Conservation (phyloP, 352 stramenopile genomes). For the Phytophthora cajani region DNA sequence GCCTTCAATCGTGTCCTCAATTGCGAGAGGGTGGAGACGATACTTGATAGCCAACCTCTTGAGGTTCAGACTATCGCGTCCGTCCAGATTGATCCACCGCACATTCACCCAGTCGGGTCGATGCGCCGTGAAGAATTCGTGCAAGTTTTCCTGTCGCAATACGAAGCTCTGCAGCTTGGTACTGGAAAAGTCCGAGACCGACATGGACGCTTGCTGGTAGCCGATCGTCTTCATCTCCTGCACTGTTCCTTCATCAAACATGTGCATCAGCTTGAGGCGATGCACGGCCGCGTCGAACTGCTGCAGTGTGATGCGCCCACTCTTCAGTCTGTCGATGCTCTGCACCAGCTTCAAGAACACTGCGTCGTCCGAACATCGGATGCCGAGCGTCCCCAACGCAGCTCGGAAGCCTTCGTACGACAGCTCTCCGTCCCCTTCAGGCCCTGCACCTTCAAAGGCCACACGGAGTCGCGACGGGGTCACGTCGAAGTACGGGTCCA, state of each 20-base stretch:
- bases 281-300: slow-evolving; percentile 87
- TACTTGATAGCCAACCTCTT: slow-evolving; percentile 91
- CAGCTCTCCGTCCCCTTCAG: slow-evolving; percentile 55
- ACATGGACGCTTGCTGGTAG: slow-evolving; percentile 66
- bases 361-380: slow-evolving; percentile 70
- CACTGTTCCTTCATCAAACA: slow-evolving; percentile 81
- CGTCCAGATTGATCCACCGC: slow-evolving; percentile 89
- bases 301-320: slow-evolving; percentile 57
- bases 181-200: slow-evolving; percentile 83
- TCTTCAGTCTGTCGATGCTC: slow-evolving; percentile 63
- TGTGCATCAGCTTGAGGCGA: slow-evolving; percentile 87
- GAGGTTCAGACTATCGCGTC: slow-evolving; percentile 80
- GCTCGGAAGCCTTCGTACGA: slow-evolving; percentile 65
- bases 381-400: slow-evolving; percentile 72
- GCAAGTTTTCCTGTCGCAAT: slow-evolving; percentile 55
- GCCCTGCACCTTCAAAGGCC: slow-evolving; percentile 71
- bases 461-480: slow-evolving; percentile 72
- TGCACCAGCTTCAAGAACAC: slow-evolving; percentile 80
- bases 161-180: slow-evolving; percentile 74
- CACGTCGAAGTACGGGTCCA: slow-evolving; percentile 90
- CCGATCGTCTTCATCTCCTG: slow-evolving; percentile 56
- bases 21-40: slow-evolving; percentile 80
- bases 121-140: slow-evolving; percentile 78
- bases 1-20: slow-evolving; percentile 89
- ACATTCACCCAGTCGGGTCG: slow-evolving; percentile 82